These are phyloP conservation scores for Anisodus tanguticus DNA, from an alignment of 257 asterid species.

Conservation along the genomic window DNA sequence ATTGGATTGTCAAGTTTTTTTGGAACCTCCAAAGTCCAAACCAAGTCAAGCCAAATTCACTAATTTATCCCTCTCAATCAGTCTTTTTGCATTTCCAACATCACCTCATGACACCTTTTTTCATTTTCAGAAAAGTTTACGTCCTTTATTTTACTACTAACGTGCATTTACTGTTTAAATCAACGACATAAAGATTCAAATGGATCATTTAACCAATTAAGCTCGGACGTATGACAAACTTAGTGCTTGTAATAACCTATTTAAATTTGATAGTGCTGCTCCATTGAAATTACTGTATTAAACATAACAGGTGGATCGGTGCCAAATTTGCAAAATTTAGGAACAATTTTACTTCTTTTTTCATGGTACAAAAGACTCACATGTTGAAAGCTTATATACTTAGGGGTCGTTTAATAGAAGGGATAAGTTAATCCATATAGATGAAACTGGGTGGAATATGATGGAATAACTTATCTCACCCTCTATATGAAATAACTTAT, in stretches of 20 bases:
- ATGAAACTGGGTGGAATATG: too few relatives aligned
- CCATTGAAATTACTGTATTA: neutral
- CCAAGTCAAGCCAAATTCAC: constrained; percentile 25
- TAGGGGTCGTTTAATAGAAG: too few relatives aligned
- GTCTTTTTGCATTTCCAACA: constrained; percentile 43
- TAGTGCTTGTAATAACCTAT: neutral
- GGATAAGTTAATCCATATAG: too few relatives aligned
- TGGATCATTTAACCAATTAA: neutral
- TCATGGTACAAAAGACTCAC: neutral
- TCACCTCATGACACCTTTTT: constrained; percentile 34
- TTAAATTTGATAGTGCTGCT: neutral
- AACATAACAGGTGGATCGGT: neutral
- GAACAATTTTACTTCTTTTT: too few relatives aligned
- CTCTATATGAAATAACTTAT: too few relatives aligned
- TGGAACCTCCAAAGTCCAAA: neutral
- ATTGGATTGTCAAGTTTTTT: constrained; percentile 38
- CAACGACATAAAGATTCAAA: neutral
- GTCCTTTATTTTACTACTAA: neutral
- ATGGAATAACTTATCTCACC: too few relatives aligned
- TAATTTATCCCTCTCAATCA: neutral
- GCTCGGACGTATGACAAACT: neutral
- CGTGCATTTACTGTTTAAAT: constrained; percentile 27
- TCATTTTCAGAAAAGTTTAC: neutral
- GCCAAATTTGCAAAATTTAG: neutral
- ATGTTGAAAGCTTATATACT: too few relatives aligned